Evolutionary conservation across 2,329 filamentous ascomycete genomes (phyloP), one percentile per base, ranked within the genome.

Genomic region (Colletotrichum euphorbiae): DNA sequence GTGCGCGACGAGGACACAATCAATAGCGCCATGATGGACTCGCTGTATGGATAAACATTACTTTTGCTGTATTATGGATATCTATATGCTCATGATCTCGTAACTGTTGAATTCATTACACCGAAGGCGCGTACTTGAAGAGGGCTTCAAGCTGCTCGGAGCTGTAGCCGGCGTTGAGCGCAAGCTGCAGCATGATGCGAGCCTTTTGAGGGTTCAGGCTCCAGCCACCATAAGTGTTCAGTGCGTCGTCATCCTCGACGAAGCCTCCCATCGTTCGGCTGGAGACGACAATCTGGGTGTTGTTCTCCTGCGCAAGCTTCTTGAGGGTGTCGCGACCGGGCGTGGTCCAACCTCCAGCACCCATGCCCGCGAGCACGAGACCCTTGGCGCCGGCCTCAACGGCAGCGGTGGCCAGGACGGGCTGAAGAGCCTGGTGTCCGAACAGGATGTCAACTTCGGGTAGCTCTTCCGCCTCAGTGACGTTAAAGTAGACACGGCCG

Each of bases 401-500:
- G 3, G 85, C 82, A 0, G 82, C 80, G 28, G 80, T 75, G 46
- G 87, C 82, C 2, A 87, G 78, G 17, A 75, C 74, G 19, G 83
- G 77, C 69, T 83, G 79, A 72, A 86, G 83, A 64, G 83, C 85
- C 71, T 89, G 81, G 74, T 89, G 82, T 0, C 83, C 81, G 74
- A 86, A 88, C 5, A 89, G 73, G 36, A 89, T 84, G 69, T 88
- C 85, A 31, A 89, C 85, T 64, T 84, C 78, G 0, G 87, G 86
- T 28, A 89, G 79, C 2, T 70, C 72, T 0, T 75, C 77, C 7
- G 78, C 67, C 3, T 73, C 70, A 36, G 72, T 72, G 54, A 84
- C 76, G 72, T 79, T 77, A 71, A 82, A 86, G 69, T 81, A 76
- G 52, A 77, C 74, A 73, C 83, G 81, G 59, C 83, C 81, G 21